Evolutionary conservation across 2,329 filamentous ascomycete species (phyloP).

Genomic region (Bretziella fagacearum): DNA sequence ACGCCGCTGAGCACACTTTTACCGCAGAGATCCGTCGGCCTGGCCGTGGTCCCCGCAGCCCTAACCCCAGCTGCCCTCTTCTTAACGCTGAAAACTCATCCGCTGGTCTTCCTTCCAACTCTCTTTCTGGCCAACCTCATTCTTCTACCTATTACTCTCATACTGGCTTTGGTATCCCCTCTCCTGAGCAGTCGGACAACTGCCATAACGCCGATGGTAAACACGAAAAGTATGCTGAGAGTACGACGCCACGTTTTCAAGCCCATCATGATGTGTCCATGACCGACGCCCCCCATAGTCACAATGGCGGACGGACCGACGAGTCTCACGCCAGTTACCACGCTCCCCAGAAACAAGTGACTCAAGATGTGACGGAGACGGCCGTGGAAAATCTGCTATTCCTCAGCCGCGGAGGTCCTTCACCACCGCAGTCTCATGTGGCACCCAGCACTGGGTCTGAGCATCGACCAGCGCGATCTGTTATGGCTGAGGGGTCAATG

Average conservation of each 20-base stretch:
- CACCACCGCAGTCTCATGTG: conserved; percentile 11
- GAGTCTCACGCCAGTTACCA: not conserved
- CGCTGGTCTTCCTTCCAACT: not conserved
- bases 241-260: too few species aligned
- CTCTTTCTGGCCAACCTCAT: not conserved
- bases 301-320: not conserved
- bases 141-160: not conserved
- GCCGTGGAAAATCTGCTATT: conserved; percentile 24
- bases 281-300: not conserved
- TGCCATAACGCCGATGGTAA: not conserved
- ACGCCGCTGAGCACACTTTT: not conserved
- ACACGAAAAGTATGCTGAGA: not conserved
- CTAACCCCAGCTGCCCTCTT: conserved; percentile 2
- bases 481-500: not conserved
- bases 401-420: conserved; percentile 20
- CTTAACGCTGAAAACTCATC: not conserved
- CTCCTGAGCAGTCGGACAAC: not conserved
- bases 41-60: not conserved
- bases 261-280: not conserved
- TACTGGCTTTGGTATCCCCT: not conserved
- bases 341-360: not conserved
- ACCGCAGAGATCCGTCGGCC: not conserved
- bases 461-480: not conserved
- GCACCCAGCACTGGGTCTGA: conserved; percentile 11
- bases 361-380: conserved; percentile 18